Conservation (phyloP, 2,329 filamentous ascomycete species). For the Aspergillus fischeri region DNA sequence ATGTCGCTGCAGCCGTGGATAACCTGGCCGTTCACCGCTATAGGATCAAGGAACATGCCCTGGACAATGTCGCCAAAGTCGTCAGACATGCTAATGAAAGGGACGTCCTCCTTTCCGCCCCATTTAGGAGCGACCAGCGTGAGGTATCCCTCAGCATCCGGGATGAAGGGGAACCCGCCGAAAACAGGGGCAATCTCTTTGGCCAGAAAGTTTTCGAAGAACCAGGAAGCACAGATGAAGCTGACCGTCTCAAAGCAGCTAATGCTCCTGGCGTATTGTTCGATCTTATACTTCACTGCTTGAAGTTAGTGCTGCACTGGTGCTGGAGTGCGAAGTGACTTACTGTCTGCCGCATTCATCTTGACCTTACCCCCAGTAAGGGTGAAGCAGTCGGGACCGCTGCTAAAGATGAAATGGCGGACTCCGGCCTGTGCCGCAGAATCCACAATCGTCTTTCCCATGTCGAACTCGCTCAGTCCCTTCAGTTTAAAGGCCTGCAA, state of each 20-base stretch:
- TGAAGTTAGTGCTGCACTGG: neutral
- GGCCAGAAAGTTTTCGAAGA: conserved; percentile 41
- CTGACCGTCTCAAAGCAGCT: conserved; percentile 34
- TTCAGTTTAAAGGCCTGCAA: neutral
- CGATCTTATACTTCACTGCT: conserved; percentile 33
- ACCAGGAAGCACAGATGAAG: conserved; percentile 40
- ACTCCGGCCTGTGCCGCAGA: conserved; percentile 32
- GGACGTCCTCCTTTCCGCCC: conserved; percentile 39
- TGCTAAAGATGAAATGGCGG: conserved; percentile 35
- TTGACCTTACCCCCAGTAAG: conserved; percentile 31
- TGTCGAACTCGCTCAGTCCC: conserved; percentile 30
- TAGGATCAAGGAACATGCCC: conserved; percentile 41
- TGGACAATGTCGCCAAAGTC: conserved; percentile 48
- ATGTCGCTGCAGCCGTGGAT: conserved; percentile 39
- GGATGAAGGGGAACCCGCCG: conserved; percentile 39
- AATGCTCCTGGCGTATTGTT: conserved; percentile 33
- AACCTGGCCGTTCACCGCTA: conserved; percentile 32
- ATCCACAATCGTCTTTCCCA: conserved; percentile 35
- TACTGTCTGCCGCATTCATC: conserved; percentile 35
- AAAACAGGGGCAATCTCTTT: conserved; percentile 32
- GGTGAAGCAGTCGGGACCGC: conserved; percentile 29
- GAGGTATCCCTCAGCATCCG: conserved; percentile 35
- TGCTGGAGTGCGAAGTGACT: conserved; percentile 5
- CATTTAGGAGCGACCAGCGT: conserved; percentile 37
- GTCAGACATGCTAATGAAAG: conserved; percentile 38